Conservation (phyloP, 768 basidiomycete species). For the Panus rudis region DNA sequence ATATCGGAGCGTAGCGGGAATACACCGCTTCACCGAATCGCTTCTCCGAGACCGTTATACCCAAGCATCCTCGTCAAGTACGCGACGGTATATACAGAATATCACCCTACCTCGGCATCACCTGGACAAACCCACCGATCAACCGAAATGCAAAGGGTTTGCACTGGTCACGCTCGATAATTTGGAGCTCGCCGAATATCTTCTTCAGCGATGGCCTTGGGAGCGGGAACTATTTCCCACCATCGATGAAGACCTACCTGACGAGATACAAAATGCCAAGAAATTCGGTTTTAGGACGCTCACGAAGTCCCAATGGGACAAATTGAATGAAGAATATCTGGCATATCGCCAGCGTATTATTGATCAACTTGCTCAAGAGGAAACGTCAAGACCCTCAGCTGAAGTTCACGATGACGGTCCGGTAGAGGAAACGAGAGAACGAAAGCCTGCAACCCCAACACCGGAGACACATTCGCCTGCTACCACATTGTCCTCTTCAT, state of each 20-base stretch:
- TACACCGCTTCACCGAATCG: slow-evolving; percentile 37
- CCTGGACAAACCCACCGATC: slow-evolving; percentile 47
- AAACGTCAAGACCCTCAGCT: background rate
- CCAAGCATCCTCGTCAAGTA: slow-evolving; percentile 1
- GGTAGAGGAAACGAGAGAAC: background rate
- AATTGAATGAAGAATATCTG: slow-evolving; percentile 64
- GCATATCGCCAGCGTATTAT: slow-evolving; percentile 50
- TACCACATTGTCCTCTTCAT: slow-evolving; percentile 24
- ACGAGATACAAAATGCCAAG: slow-evolving; percentile 32
- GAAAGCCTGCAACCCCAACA: background rate
- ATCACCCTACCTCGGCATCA: slow-evolving; percentile 58
- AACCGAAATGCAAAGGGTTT: slow-evolving; percentile 66
- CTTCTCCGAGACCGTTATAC: slow-evolving; percentile 22
- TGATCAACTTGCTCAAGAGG: slow-evolving; percentile 29
- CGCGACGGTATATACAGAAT: slow-evolving; percentile 35
- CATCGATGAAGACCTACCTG: slow-evolving; percentile 24
- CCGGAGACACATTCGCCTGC: slow-evolving; percentile 13
- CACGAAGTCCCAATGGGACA: slow-evolving; percentile 54
- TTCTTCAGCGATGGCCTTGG: slow-evolving; percentile 63
- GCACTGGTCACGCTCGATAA: slow-evolving; percentile 56
- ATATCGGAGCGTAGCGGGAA: slow-evolving; percentile 43
- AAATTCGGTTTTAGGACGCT: slow-evolving; percentile 56
- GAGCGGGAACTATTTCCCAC: slow-evolving; percentile 37
- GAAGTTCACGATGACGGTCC: too few species aligned
- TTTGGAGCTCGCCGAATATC: slow-evolving; percentile 29